Evolutionary conservation across 805 yeast genomes (phyloP).

Genomic region (Starmerella cellae): DNA sequence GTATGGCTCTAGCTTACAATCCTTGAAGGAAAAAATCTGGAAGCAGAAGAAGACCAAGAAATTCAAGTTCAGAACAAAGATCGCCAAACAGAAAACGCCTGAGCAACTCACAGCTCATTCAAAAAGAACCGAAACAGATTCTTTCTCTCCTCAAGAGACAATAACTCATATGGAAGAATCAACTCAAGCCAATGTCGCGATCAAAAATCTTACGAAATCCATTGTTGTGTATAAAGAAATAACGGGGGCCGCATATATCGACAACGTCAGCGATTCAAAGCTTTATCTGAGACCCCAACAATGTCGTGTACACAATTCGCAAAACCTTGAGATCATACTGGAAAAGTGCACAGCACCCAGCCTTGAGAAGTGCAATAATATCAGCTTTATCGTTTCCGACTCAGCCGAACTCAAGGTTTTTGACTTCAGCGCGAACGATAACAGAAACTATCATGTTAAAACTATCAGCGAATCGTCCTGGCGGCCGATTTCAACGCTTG

Average conservation of each 20-base stretch:
- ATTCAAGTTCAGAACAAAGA: conserved; percentile 9
- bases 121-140: not conserved
- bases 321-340: conserved; percentile 13
- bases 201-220: conserved; percentile 16
- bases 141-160: not conserved
- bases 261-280: conserved; percentile 12
- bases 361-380: conserved; percentile 19
- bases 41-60: conserved; percentile 3
- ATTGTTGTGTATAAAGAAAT: conserved; percentile 15
- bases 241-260: conserved; percentile 20
- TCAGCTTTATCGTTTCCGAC: conserved; percentile 19
- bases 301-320: conserved; percentile 23
- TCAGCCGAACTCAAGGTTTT: conserved; percentile 15
- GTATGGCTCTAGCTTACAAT: conserved; percentile 4
- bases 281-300: conserved; percentile 22
- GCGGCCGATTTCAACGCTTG: not conserved
- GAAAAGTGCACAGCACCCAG: conserved; percentile 24
- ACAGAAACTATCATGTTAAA: conserved; percentile 4
- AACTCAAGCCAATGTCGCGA: conserved; percentile 3
- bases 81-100: not conserved
- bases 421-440: conserved; percentile 18
- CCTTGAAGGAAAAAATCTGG: conserved; percentile 3
- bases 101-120: not conserved
- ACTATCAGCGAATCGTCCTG: not conserved
- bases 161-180: not conserved